A percentile compares a stretch with the other conserved stretches of the same genome.
phyloP scores from a whole-genome alignment of 192 early-diverging fungal species.

The Piromyces sp. region DNA sequence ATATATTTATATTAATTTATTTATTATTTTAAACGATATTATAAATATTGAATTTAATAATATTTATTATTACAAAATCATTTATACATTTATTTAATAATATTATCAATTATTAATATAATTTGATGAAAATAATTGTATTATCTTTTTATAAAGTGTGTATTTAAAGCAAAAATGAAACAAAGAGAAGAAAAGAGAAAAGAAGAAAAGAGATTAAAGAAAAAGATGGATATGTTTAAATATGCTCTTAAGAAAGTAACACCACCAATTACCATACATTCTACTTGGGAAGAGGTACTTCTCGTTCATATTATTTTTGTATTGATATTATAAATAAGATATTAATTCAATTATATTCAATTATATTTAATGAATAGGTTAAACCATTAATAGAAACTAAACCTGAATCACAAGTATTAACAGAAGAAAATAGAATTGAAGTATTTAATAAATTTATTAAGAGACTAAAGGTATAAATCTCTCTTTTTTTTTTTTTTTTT shows the following conservation, averaged over 20 bases:
- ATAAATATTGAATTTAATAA: too few species aligned
- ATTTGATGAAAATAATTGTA: too few species aligned
- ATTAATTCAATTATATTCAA: constrained; percentile 1
- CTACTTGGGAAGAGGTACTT: constrained; percentile 59
- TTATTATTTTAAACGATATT: too few species aligned
- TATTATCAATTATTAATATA: too few species aligned
- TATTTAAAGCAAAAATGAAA: constrained; percentile 32
- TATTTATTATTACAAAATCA: too few species aligned
- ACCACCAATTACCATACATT: constrained; percentile 34
- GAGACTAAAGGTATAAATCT: neutral
- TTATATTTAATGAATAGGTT: constrained; percentile 8
- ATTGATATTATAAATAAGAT: too few species aligned
- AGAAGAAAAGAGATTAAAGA: constrained; percentile 44
- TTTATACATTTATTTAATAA: too few species aligned
- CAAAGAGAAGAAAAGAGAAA: constrained; percentile 55
- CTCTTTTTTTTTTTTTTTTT: neutral
- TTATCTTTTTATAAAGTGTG: too few species aligned
- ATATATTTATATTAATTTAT: too few species aligned
- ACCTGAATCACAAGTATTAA: constrained; percentile 48
- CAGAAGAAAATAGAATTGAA: constrained; percentile 42
- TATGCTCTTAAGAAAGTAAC: constrained; percentile 47
- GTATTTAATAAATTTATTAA: constrained; percentile 49
- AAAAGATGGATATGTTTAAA: constrained; percentile 62
- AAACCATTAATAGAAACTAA: constrained; percentile 17
- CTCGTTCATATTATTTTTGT: too few species aligned